Evolutionary conservation across 179 eudicot species (phyloP), one percentile per base, ranked within the genome.

Genomic region (Silene coronaria): DNA sequence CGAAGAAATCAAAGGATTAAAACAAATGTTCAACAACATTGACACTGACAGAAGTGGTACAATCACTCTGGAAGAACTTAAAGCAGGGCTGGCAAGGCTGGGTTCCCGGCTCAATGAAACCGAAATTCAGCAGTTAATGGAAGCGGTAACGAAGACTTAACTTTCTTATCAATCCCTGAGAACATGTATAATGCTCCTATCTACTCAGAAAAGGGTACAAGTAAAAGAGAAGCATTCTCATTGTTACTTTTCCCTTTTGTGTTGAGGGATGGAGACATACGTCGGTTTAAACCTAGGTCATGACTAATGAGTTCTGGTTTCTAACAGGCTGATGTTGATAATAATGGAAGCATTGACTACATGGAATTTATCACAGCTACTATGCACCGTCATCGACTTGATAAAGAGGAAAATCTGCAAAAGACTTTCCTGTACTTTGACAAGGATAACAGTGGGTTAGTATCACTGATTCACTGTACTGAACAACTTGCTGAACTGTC

Each of bases 281-380:
- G n/a, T n/a, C n/a, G n/a, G n/a, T n/a, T n/a, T n/a, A n/a, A n/a
- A n/a, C n/a, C n/a, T n/a, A n/a, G n/a, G n/a, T n/a, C n/a, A n/a
- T n/a, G n/a, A n/a, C 5, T 2, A 32, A 32, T 32, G 21, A 51
- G 16, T 34, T 55, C 27, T 62, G 32, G 55, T 76, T 45, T 75
- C 59, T 26, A n/a, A 17, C 89, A 93, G 98, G 97, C 98, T 62
- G 98, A 93, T 70, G 92, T 90, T 67, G 98, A 93, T 80, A 81
- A 80, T n/a, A 90, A 30, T 77, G 98, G 98, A 48, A 86, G 86
- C 19, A 93, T 93, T 67, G 98, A 93, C 80, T 91, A 90, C 84
- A 80, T 79, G 57, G 98, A 93, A 72, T 93, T 93, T 77, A 86
- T 91, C n/a, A 86, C 97, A 9, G 98, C 96, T 59, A 94, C 98